Percentiles rank a stretch among this genome's conserved stretches.
Conservation (phyloP, 192 early-diverging fungal genomes). For the Anaeromyces robustus region DNA sequence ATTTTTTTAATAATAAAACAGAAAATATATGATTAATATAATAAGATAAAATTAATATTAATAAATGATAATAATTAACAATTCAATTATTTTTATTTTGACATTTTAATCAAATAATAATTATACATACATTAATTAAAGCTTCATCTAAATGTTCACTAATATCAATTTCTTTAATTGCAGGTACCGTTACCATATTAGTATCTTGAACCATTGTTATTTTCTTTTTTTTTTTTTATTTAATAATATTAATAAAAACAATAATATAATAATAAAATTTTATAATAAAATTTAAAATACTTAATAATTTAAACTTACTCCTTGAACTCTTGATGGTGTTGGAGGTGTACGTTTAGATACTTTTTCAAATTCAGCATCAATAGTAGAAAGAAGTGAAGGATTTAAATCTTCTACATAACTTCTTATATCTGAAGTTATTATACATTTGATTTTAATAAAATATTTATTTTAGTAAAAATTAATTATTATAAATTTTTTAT, state of each 20-base stretch:
- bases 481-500: too few relatives aligned
- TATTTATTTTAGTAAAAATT: too few relatives aligned
- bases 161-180: not conserved
- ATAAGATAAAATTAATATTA: too few relatives aligned
- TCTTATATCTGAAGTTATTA: slow-evolving; percentile 41
- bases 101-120: too few relatives aligned
- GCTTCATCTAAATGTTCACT: not conserved
- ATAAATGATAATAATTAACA: too few relatives aligned
- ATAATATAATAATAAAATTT: too few relatives aligned
- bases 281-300: too few relatives aligned
- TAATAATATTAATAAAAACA: too few relatives aligned
- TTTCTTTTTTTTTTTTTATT: too few relatives aligned
- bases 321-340: slow-evolving; percentile 30
- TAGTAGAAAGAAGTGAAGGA: slow-evolving; percentile 56
- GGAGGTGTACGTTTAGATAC: slow-evolving; percentile 54
- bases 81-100: too few relatives aligned
- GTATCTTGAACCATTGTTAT: not conserved
- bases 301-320: not conserved
- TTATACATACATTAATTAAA: not conserved
- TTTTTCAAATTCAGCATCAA: slow-evolving; percentile 89
- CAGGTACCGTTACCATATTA: not conserved
- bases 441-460: slow-evolving; percentile 2
- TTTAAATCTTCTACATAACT: slow-evolving; percentile 77
- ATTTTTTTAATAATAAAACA: too few relatives aligned
- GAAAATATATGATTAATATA: too few relatives aligned